Evolutionary conservation across 164 flowering plant genomes (phyloP).

Genomic region (Chimonanthus salicifolius): DNA sequence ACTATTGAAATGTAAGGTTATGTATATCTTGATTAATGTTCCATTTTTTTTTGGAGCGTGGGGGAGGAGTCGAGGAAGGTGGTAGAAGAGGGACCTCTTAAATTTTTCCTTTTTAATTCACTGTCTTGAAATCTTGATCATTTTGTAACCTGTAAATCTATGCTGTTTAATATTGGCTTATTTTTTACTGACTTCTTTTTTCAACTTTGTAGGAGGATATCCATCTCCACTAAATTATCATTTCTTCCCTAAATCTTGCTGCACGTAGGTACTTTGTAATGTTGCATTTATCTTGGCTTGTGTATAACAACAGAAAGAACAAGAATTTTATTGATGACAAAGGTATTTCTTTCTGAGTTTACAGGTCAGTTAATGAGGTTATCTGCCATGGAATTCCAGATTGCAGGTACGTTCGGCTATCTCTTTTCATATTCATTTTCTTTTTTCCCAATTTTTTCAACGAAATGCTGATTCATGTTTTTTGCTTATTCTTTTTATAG

Average conservation of each 20-base stretch:
- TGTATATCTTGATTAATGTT: neutral
- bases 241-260: slow-evolving; percentile 98
- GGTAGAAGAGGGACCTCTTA: neutral
- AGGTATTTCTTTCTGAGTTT: slow-evolving; percentile 9
- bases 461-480: neutral
- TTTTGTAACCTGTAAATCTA: neutral
- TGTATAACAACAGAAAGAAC: neutral
- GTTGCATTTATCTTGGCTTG: slow-evolving; percentile 5
- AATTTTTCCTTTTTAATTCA: neutral
- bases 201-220: slow-evolving; percentile 66
- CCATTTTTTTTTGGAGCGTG: neutral
- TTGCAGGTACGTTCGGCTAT: slow-evolving; percentile 50
- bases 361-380: slow-evolving; percentile 96
- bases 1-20: neutral
- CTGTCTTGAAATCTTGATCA: neutral
- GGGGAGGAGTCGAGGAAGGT: no score
- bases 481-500: neutral
- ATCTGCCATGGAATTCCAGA: slow-evolving; percentile 99
- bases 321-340: neutral
- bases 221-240: slow-evolving; percentile 95
- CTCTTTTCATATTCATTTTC: neutral
- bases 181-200: neutral
- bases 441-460: neutral
- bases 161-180: neutral
- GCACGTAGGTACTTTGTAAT: slow-evolving; percentile 90